These are phyloP conservation scores for Candida argentea DNA, from an alignment of 805 yeast species.

Conservation along the genomic window DNA sequence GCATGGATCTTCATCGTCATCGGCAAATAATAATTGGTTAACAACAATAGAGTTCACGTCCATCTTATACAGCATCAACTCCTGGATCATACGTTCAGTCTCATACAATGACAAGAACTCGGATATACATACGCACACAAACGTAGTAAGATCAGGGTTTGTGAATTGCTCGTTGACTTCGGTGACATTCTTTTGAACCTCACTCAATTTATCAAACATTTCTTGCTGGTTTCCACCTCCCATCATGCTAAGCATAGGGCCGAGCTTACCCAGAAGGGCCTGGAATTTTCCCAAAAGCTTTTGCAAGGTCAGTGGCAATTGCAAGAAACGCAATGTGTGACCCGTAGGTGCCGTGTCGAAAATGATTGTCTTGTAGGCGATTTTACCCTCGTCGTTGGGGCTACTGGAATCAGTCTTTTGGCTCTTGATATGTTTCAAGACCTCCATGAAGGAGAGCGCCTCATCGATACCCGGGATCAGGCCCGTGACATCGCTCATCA, in stretches of 20 bases:
- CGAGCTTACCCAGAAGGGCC: conserved; percentile 76
- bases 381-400: conserved; percentile 13
- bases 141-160: conserved; percentile 91
- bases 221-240: conserved; percentile 70
- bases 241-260: conserved; percentile 76
- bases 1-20: conserved; percentile 63
- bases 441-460: conserved; percentile 96
- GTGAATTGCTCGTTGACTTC: conserved; percentile 93
- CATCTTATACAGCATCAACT: conserved; percentile 86
- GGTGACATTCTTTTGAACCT: conserved; percentile 67
- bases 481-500: conserved; percentile 86
- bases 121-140: conserved; percentile 93
- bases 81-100: conserved; percentile 97
- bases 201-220: conserved; percentile 67
- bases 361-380: conserved; percentile 71
- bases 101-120: conserved; percentile 94
- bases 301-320: conserved; percentile 86
- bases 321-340: conserved; percentile 90
- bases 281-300: conserved; percentile 80
- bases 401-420: conserved; percentile 33
- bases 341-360: conserved; percentile 99
- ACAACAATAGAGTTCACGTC: conserved; percentile 95
- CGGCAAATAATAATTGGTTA: conserved; percentile 87
- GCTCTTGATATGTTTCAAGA: conserved; percentile 86
- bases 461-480: conserved; percentile 98